A percentile compares a stretch with the other conserved stretches of the same genome.
These are phyloP conservation scores for Fraxinus anomala DNA, from an alignment of 257 asterid genomes.

Conservation along the genomic window DNA sequence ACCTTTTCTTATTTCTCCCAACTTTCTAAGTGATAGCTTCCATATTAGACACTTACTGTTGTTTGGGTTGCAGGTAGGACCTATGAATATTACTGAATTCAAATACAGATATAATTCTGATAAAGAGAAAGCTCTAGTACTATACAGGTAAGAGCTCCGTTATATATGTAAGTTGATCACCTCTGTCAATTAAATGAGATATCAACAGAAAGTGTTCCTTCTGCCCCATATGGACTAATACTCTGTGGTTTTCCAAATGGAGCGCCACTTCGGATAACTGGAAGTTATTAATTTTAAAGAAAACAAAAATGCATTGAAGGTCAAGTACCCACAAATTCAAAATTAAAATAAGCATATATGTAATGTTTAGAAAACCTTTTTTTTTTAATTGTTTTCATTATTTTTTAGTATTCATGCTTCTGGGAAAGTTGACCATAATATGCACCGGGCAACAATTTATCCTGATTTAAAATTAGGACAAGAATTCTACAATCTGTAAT, in stretches of 20 bases:
- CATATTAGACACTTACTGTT: slow-evolving; percentile 19
- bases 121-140: slow-evolving; percentile 67
- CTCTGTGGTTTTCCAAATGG: not conserved
- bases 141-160: slow-evolving; percentile 65
- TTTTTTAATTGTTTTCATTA: not conserved
- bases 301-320: too few species aligned
- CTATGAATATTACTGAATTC: slow-evolving; percentile 84
- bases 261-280: not conserved
- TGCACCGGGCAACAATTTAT: not conserved
- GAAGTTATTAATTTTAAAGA: not conserved
- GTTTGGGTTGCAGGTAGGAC: slow-evolving; percentile 71
- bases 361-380: not conserved
- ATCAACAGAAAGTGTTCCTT: not conserved
- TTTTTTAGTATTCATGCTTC: not conserved
- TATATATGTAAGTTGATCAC: not conserved
- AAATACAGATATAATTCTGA: slow-evolving; percentile 74
- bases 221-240: not conserved
- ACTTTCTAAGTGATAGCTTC: slow-evolving; percentile 15
- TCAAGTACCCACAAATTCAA: not conserved
- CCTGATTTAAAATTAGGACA: not conserved
- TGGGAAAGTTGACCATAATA: not conserved
- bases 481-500: not conserved
- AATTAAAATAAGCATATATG: not conserved
- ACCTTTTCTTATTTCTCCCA: slow-evolving; percentile 1
- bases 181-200: not conserved